Evolutionary conservation across 164 flowering plant genomes (phyloP).

Genomic region (Echeveria elegans): DNA sequence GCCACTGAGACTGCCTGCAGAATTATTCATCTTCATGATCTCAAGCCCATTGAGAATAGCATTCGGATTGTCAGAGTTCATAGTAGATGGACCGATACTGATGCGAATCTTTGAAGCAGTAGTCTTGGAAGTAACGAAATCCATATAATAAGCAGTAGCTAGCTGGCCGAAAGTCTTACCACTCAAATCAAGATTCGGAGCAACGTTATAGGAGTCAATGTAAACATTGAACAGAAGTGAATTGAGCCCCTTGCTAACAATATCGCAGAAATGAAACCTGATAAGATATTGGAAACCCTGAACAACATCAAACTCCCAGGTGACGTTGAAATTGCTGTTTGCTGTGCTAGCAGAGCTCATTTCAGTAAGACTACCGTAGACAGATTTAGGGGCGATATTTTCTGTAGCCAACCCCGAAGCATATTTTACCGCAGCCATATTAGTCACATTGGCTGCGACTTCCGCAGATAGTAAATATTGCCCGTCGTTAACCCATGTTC

Average conservation of each 20-base stretch:
- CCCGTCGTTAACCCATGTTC: conserved; percentile 70
- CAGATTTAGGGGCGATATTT: conserved; percentile 51
- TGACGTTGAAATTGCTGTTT: conserved; percentile 46
- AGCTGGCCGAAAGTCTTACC: conserved; percentile 12
- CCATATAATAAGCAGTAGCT: conserved; percentile 45
- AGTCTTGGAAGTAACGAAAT: conserved; percentile 26
- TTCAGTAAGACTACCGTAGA: conserved; percentile 47
- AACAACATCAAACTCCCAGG: conserved; percentile 63
- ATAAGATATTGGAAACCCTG: conserved; percentile 52
- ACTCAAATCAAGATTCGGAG: conserved; percentile 36
- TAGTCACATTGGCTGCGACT: conserved; percentile 25
- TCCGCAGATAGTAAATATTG: conserved; percentile 24
- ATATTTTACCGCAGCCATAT: conserved; percentile 38
- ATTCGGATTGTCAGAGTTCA: conserved; percentile 20
- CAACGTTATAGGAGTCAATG: conserved; percentile 25
- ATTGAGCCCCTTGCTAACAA: conserved; percentile 38
- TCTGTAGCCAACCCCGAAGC: conserved; percentile 28
- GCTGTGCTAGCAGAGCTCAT: conserved; percentile 40
- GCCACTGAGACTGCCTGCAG: conserved; percentile 31
- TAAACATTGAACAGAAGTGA: conserved; percentile 50
- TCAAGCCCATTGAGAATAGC: conserved; percentile 65
- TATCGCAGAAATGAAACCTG: conserved; percentile 71
- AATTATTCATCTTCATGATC: conserved; percentile 54
- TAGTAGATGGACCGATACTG: conserved; percentile 41
- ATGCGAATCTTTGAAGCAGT: conserved; percentile 22